Conservation (phyloP, 345 rosid genomes). For the Gossypium turneri region DNA sequence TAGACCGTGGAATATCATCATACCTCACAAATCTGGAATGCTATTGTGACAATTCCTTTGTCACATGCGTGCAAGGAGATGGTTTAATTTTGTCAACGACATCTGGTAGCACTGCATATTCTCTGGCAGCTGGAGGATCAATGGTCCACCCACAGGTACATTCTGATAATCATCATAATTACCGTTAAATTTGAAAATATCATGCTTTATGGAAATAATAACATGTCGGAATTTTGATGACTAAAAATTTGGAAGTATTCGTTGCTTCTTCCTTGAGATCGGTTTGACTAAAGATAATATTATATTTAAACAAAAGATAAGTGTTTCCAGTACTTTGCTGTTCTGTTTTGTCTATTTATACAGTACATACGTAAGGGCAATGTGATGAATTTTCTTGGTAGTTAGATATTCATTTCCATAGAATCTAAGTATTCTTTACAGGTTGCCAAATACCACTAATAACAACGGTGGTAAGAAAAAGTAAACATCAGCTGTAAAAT, state of each 20-base stretch:
- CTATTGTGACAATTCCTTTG: constrained; percentile 87
- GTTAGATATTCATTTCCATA: no score
- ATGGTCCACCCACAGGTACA: constrained; percentile 99
- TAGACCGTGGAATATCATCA: constrained; percentile 96
- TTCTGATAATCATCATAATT: background rate
- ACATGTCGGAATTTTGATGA: background rate
- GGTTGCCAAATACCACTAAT: no score
- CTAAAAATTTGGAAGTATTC: background rate
- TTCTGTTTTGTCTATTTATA: no score
- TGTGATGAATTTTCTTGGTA: no score
- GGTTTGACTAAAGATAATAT: no score
- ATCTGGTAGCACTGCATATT: constrained; percentile 34
- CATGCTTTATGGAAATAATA: background rate
- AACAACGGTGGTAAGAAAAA: no score
- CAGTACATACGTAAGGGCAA: no score
- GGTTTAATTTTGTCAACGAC: constrained; percentile 93
- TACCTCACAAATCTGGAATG: constrained; percentile 96
- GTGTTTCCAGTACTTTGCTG: no score
- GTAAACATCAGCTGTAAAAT: no score
- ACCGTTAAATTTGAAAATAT: background rate
- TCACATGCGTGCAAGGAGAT: constrained; percentile 98
- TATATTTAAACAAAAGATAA: no score
- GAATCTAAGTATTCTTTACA: no score
- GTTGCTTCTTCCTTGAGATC: no score
- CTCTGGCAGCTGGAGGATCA: constrained; percentile 98